Percentiles rank a stretch among this genome's conserved stretches.
Evolutionary conservation across 352 stramenopile genomes (phyloP).

Genomic region (Phytophthora pluvialis): DNA sequence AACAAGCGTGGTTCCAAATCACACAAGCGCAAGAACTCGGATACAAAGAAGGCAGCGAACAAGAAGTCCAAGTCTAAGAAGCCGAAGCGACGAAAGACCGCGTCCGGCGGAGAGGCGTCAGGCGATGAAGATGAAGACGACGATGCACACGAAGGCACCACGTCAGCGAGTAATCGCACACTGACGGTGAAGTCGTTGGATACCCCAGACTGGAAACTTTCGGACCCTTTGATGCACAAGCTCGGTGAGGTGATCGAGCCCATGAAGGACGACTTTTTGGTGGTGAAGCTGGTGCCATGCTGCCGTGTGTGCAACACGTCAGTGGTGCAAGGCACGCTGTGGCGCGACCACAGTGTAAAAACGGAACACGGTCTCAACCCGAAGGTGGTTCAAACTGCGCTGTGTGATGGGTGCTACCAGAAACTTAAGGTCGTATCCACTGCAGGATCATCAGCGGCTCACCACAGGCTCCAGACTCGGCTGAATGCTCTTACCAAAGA

Average conservation of each 20-base stretch:
- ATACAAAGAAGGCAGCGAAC: slow-evolving; percentile 65
- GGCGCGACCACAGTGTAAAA: slow-evolving; percentile 69
- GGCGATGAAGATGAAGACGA: slow-evolving; percentile 60
- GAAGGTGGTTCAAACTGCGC: slow-evolving; percentile 68
- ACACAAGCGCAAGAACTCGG: slow-evolving; percentile 69
- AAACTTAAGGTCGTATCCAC: slow-evolving; percentile 56
- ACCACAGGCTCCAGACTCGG: slow-evolving; percentile 52
- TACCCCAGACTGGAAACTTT: slow-evolving; percentile 65
- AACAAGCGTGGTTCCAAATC: slow-evolving; percentile 58
- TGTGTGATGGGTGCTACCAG: slow-evolving; percentile 86
- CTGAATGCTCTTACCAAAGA: slow-evolving; percentile 64
- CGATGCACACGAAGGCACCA: slow-evolving; percentile 42
- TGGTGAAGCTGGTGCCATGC: slow-evolving; percentile 87
- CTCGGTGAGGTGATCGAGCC: slow-evolving; percentile 88
- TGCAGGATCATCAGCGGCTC: slow-evolving; percentile 36
- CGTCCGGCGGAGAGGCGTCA: slow-evolving; percentile 37
- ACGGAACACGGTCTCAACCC: slow-evolving; percentile 68
- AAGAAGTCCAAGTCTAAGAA: slow-evolving; percentile 88
- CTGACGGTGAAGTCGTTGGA: slow-evolving; percentile 67
- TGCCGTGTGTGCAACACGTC: slow-evolving; percentile 83
- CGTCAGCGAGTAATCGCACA: slow-evolving; percentile 24
- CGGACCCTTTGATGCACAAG: slow-evolving; percentile 85
- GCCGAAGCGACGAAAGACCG: slow-evolving; percentile 70
- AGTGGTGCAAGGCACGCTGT: slow-evolving; percentile 70
- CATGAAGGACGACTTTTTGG: slow-evolving; percentile 92